A percentile compares a stretch with the other conserved stretches of the same genome.
These are phyloP conservation scores for Picea glauca DNA, from an alignment of 75 land plant genomes.

Conservation along the genomic window DNA sequence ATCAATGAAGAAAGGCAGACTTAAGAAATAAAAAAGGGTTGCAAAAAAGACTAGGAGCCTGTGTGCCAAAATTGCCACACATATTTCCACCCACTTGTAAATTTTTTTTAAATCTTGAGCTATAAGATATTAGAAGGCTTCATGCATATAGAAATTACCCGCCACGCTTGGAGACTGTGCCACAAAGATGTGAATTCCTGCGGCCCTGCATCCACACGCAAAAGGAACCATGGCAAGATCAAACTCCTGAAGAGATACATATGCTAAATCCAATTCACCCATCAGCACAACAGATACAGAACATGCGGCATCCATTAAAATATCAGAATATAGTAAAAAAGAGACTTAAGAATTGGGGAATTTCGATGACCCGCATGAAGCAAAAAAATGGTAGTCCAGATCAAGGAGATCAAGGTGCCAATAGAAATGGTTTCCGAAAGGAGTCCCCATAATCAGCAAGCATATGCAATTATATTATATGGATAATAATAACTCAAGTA, in stretches of 20 bases:
- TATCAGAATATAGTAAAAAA: neutral
- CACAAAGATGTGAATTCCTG: slow-evolving; percentile 63
- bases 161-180: slow-evolving; percentile 75
- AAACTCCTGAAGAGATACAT: neutral
- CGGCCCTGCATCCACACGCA: slow-evolving; percentile 36
- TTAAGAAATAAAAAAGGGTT: neutral
- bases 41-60: neutral
- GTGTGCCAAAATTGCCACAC: neutral
- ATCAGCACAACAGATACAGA: too few species aligned
- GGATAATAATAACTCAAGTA: neutral
- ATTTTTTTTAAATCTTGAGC: too few species aligned
- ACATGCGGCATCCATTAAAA: neutral
- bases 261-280: neutral
- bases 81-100: too few species aligned
- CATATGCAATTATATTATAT: neutral
- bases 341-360: neutral
- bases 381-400: neutral
- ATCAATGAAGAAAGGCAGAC: too few species aligned
- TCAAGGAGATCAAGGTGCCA: neutral
- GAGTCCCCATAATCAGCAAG: neutral
- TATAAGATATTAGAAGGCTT: neutral
- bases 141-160: slow-evolving; percentile 27
- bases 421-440: neutral
- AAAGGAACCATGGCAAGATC: neutral
- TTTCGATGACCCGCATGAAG: too few species aligned